Percentiles rank a stretch among this genome's conserved stretches.
Evolutionary conservation across 768 basidiomycete genomes (phyloP).

Genomic region (Suillus paluster): DNA sequence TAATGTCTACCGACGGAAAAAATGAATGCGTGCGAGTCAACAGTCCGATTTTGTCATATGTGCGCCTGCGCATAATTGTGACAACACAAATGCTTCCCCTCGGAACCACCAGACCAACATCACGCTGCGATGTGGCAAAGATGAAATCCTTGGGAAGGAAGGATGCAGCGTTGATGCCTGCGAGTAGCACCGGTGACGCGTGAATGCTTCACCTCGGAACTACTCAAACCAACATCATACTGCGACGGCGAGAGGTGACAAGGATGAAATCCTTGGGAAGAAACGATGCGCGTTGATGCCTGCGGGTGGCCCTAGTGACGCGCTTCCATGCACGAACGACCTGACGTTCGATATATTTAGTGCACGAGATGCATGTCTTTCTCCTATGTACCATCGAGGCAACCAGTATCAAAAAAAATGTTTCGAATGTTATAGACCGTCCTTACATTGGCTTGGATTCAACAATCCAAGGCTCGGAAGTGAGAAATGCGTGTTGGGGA

Average conservation of each 20-base stretch:
- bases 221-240: constrained; percentile 44
- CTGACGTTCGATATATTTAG: constrained; percentile 60
- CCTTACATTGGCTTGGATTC: constrained; percentile 31
- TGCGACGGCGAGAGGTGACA: constrained; percentile 58
- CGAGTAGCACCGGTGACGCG: constrained; percentile 54
- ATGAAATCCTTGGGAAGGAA: constrained; percentile 64
- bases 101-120: constrained; percentile 43
- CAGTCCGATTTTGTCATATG: background rate
- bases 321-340: constrained; percentile 65
- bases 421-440: background rate
- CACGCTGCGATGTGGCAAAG: constrained; percentile 62
- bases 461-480: constrained; percentile 30
- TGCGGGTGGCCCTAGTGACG: constrained; percentile 57
- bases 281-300: constrained; percentile 53
- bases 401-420: background rate
- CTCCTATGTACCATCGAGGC: constrained; percentile 17
- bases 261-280: constrained; percentile 66
- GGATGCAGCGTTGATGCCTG: constrained; percentile 55
- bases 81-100: background rate
- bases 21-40: background rate
- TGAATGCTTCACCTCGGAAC: background rate
- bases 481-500: constrained; percentile 19
- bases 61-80: background rate
- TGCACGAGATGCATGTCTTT: constrained; percentile 36
- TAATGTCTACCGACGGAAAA: background rate